A percentile compares a stretch with the other conserved stretches of the same genome.
Evolutionary conservation across 371 early-diverging fungal genomes (phyloP).

Genomic region (Syncephalastrum racemosum): DNA sequence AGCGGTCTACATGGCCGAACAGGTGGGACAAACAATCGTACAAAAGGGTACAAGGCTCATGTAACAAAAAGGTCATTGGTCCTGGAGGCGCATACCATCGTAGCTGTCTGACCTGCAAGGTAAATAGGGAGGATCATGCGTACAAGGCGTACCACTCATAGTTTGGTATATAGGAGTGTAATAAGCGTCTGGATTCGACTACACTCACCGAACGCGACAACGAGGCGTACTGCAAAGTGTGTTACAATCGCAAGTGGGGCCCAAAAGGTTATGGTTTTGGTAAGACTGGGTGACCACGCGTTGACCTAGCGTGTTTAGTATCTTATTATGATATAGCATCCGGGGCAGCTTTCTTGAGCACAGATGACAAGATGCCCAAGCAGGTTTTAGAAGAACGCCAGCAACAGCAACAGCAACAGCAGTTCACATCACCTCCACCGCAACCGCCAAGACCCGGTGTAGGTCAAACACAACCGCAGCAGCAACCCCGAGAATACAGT

Average conservation of each 20-base stretch:
- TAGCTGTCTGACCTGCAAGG: slow-evolving; percentile 45
- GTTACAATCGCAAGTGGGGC: slow-evolving; percentile 52
- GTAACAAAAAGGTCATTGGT: slow-evolving; percentile 32
- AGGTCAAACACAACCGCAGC: too few relatives aligned
- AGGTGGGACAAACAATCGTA: slow-evolving; percentile 20
- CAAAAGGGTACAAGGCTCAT: background rate
- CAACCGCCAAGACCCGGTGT: background rate
- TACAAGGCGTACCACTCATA: background rate
- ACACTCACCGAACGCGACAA: slow-evolving; percentile 41
- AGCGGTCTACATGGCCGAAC: slow-evolving; percentile 56
- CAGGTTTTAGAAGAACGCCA: slow-evolving; percentile 34
- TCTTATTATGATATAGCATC: slow-evolving; percentile 26
- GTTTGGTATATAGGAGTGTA: slow-evolving; percentile 35
- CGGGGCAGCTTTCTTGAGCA: slow-evolving; percentile 48
- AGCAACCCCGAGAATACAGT: too few relatives aligned
- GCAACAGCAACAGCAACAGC: slow-evolving; percentile 10
- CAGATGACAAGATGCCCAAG: slow-evolving; percentile 46
- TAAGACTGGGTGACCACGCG: slow-evolving; percentile 6
- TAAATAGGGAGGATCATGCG: slow-evolving; percentile 4
- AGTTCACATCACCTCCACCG: background rate
- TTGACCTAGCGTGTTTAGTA: too few relatives aligned
- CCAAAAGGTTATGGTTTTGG: slow-evolving; percentile 56
- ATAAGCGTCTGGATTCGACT: slow-evolving; percentile 49
- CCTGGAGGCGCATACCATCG: slow-evolving; percentile 48
- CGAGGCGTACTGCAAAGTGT: slow-evolving; percentile 49